Conservation (phyloP, 805 yeast species). For the Maudiozyma pseudohumilis region DNA sequence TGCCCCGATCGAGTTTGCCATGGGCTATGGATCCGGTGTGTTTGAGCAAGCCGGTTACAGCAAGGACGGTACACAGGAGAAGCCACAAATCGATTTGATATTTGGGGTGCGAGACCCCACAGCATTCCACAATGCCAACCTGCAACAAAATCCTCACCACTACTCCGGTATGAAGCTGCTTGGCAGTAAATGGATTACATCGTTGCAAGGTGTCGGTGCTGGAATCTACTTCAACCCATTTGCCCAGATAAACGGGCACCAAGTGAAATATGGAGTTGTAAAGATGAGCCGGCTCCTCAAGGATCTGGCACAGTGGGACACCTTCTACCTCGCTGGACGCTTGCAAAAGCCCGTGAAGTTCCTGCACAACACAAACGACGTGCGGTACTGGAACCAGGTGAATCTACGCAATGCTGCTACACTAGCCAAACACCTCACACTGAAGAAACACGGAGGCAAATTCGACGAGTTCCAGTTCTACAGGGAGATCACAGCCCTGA, state of each 20-base stretch:
- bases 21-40: conserved; percentile 95
- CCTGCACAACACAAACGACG: conserved; percentile 51
- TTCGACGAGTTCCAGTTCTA: conserved; percentile 61
- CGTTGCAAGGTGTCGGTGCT: conserved; percentile 64
- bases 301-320: conserved; percentile 78
- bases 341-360: conserved; percentile 88
- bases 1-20: conserved; percentile 68
- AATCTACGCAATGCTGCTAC: conserved; percentile 74
- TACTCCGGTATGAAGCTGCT: conserved; percentile 58
- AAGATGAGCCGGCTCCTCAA: conserved; percentile 47
- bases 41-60: conserved; percentile 60
- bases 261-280: conserved; percentile 82
- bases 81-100: conserved; percentile 78
- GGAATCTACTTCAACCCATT: conserved; percentile 94
- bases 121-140: conserved; percentile 69
- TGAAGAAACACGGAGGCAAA: conserved; percentile 26
- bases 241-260: conserved; percentile 48
- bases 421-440: conserved; percentile 34
- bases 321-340: conserved; percentile 84
- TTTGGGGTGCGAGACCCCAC: conserved; percentile 67
- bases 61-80: conserved; percentile 10
- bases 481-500: conserved; percentile 64
- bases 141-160: conserved; percentile 58
- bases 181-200: conserved; percentile 49
- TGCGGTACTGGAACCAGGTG: conserved; percentile 59